Evolutionary conservation across 2,329 filamentous ascomycete species (phyloP).

Genomic region (Exophiala viscosa): DNA sequence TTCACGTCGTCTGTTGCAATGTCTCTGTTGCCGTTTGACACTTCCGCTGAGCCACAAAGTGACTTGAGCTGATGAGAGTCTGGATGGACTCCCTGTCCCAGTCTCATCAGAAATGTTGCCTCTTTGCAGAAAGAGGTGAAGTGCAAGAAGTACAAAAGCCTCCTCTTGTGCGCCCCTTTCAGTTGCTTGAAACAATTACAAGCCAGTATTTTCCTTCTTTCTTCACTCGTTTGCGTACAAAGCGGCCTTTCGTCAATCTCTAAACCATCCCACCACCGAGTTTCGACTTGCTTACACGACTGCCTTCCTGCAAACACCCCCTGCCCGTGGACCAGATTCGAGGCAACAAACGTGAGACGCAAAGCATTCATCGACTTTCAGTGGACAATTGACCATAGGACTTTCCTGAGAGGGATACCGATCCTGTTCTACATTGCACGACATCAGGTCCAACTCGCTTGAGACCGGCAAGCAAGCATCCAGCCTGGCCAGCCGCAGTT

Average conservation of each 20-base stretch:
- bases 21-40: too few species aligned
- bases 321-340: too few species aligned
- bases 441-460: not conserved
- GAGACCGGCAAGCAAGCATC: not conserved
- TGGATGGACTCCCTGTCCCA: not conserved
- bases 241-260: not conserved
- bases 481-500: not conserved
- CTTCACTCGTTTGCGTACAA: not conserved
- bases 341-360: too few species aligned
- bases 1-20: too few species aligned
- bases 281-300: too few species aligned
- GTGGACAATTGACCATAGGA: too few species aligned
- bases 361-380: too few species aligned
- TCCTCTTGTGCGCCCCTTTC: conserved; percentile 16
- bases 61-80: not conserved
- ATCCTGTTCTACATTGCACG: not conserved
- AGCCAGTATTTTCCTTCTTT: not conserved
- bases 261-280: too few species aligned
- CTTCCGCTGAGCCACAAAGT: too few species aligned
- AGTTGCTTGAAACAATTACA: conserved; percentile 1
- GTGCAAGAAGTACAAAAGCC: conserved; percentile 20
- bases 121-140: not conserved
- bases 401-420: too few species aligned
- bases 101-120: not conserved
- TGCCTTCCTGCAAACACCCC: too few species aligned